phyloP scores from a whole-genome alignment of 2,329 filamentous ascomycete genomes.

The Trichoderma sp. region DNA sequence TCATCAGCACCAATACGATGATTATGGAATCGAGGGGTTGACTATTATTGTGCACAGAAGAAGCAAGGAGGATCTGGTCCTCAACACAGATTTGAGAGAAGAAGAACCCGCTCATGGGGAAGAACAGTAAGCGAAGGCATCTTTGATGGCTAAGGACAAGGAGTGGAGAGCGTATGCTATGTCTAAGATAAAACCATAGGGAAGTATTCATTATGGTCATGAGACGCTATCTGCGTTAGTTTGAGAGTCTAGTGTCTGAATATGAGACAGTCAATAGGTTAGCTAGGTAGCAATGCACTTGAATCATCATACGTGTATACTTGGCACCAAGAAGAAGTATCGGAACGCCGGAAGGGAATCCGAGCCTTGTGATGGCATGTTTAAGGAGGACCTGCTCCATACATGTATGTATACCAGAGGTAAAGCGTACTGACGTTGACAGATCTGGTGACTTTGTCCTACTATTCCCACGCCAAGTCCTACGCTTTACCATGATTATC shows the following conservation, averaged over 20 bases:
- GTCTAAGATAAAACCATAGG: not conserved
- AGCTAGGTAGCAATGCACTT: not conserved
- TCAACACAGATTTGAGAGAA: slow-evolving; percentile 45
- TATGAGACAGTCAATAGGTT: not conserved
- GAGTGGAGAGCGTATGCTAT: not conserved
- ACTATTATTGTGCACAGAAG: slow-evolving; percentile 51
- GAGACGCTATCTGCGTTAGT: not conserved
- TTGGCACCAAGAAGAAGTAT: not conserved
- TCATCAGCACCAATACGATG: slow-evolving; percentile 26
- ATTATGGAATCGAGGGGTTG: slow-evolving; percentile 46
- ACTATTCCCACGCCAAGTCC: not conserved
- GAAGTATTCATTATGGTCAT: not conserved
- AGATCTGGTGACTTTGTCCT: not conserved
- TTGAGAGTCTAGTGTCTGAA: not conserved
- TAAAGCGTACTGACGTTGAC: not conserved
- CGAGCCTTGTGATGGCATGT: not conserved
- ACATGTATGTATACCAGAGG: not conserved
- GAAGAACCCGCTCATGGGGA: not conserved
- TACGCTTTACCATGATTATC: not conserved
- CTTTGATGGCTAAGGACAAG: not conserved
- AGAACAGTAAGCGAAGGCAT: not conserved
- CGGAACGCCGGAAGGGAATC: not conserved
- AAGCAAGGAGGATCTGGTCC: slow-evolving; percentile 49
- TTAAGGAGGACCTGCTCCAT: not conserved
- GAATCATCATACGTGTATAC: not conserved